Base-by-base conservation (phyloP, 257 asterid species). In the Apocynum venetum region DNA sequence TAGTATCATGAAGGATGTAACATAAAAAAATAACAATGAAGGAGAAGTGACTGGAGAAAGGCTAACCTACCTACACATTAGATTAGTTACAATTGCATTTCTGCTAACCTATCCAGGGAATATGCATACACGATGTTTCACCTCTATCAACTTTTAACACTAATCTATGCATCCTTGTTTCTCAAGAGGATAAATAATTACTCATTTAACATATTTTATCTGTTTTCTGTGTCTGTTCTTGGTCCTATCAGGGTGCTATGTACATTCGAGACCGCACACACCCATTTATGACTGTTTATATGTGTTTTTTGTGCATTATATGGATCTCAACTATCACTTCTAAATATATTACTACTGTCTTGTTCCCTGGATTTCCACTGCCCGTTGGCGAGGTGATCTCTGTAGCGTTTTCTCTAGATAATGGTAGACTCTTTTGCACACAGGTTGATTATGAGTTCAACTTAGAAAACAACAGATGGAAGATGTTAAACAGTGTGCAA, bases 361-460 rank as follows among this genome's bases (percentile, higher is more conserved):
- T 12, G 6, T 44, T 7, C 36, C 8, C 49, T 64, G 79, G 59
- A 15, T 63, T 40, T 38, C 8, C 3, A 12, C 20, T 35, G 40
- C 4, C 44, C 46, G 36, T 17, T 48, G 31, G 52, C 11, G 6
- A 6, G 20, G 40, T 25, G 64, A 75, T 53, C n/a, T 67, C 9
- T 74, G 59, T 48, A 9, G 68, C 8, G 15, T 51, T 80, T 76
- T 19, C 51, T 8, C 48, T 75, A 56, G 56, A 73, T 67, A 38
- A 6, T 35, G 56, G n/a, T 25, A 8, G 38, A 7, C 72, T 72
- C 60, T 44, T 65, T 64, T 44, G 66, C 25, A 40, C 82, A 79
- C 91, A 94, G 98, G 90, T 92, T 78, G 96, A 94, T 83, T 94
- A 94, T 83, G 89, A 83, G 82, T 87, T 86, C 74, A 78, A 82